Evolutionary conservation across 2,329 filamentous ascomycete species (phyloP), one percentile per base, ranked within the genome.

Genomic region (Paracoccidioides brasiliensis): DNA sequence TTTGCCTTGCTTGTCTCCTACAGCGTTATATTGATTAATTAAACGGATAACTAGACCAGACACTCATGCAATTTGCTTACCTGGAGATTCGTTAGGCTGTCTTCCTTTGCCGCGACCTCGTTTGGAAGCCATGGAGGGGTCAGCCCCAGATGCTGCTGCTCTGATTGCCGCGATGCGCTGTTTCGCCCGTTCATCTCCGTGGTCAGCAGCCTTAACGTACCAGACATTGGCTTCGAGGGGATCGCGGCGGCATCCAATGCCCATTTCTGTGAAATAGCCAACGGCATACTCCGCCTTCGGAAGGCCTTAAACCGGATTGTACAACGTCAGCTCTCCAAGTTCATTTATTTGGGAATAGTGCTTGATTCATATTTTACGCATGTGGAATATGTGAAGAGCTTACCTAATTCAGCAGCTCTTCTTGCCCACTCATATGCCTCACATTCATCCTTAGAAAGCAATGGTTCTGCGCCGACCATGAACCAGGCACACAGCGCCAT

Each of bases 401-500:
- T 78, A 95, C 91, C 90, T 61, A 85, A 77, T 59, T 93, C 85
- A 37, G 91, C 91, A 55, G 93, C 88, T 65, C 85, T 84, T 64
- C 83, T 83, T 14, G 93, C 90, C 93, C 93, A 98, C 69, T 95
- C 90, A 66, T 94, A 97, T 8, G 93, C 93, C 70, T 98, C 93
- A 62, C 86, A 85, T 69, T 97, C 91, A 64, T 98, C 91, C 72
- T 93, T 95, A 58, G 95, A 90, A 28, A 98, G 74, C 12, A 97
- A 83, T 0, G 90, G 90, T 62, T 90, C 86, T 1, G 93, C 93
- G 9, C 93, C 93, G 43, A 97, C 86, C 79, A 97, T 86, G 70
- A 97, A 98, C 93, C 93, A 98, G 9, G 93, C 93, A 71, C 93
- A 98, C 7, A 98, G 77, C 4, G 91, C 91, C 90, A 98, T 95